Percentiles rank a stretch among this genome's conserved stretches.
phyloP scores from a whole-genome alignment of 2,329 filamentous ascomycete species.

The Xylaria sp. region DNA sequence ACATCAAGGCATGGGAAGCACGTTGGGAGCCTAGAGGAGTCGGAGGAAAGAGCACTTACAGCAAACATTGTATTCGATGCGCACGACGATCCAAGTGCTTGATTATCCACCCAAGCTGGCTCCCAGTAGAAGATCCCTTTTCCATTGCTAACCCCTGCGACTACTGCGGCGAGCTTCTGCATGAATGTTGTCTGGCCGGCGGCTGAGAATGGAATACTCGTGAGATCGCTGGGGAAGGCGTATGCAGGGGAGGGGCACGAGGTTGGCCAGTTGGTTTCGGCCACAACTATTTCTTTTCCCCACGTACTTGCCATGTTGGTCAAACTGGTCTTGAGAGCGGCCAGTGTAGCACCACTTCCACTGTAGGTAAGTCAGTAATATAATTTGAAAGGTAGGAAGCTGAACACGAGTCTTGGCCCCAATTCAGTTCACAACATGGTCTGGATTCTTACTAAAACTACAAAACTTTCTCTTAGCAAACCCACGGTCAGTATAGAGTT shows the following conservation, averaged over 20 bases:
- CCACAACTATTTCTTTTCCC: constrained; percentile 74
- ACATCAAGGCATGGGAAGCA: too few relatives aligned
- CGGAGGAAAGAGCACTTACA: constrained; percentile 33
- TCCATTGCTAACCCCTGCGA: constrained; percentile 64
- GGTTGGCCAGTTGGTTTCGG: constrained; percentile 77
- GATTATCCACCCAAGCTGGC: constrained; percentile 75
- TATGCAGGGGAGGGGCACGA: constrained; percentile 68
- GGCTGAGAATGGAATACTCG: constrained; percentile 69
- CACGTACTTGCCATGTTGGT: constrained; percentile 69
- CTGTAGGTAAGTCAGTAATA: constrained; percentile 37
- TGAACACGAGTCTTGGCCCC: too few relatives aligned
- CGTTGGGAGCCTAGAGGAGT: neutral
- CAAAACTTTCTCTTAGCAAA: constrained; percentile 8
- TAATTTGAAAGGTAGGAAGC: neutral
- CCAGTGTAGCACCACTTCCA: constrained; percentile 66
- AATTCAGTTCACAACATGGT: neutral
- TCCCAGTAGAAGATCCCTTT: constrained; percentile 79
- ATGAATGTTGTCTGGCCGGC: constrained; percentile 73
- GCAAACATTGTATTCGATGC: constrained; percentile 71
- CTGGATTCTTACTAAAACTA: constrained; percentile 37
- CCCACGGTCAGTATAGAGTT: neutral
- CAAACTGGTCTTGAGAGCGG: constrained; percentile 65
- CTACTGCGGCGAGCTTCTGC: constrained; percentile 66
- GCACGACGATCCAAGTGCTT: constrained; percentile 72
- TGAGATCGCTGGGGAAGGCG: constrained; percentile 69